Evolutionary conservation across 352 stramenopile species (phyloP), one percentile per base, ranked within the genome.

Genomic region (Globisporangium recalcitrans): DNA sequence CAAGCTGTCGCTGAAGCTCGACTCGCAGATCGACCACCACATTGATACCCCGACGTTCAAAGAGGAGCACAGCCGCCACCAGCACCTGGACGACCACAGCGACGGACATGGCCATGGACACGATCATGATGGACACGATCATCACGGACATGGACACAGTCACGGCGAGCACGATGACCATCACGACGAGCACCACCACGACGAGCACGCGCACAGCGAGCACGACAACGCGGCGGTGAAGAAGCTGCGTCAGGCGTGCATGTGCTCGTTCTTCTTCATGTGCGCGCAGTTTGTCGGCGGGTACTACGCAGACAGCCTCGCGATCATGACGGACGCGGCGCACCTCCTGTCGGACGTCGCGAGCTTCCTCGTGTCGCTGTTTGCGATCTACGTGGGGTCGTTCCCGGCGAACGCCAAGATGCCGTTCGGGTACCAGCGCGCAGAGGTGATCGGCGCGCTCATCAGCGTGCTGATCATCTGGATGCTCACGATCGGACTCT

Each of bases 381-480:
- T 93, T 55, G 85, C 85, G 58, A 87, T 94, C 68, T 91, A 89
- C 61, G 68, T 91, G 27, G 78, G 71, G 14, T 69, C 84, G 26
- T 71, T 82, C 2, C 73, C 85, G 1, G 73, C 82, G 10, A 80
- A 73, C 1, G 75, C 81, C 8, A 59, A 54, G 26, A 88, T 96
- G 73, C 97, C 95, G 0, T 99, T 97, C 74, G 97, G 97, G n/a
- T 97, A 97, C 60, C 89, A 98, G 62, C 84, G 97, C 49, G 96
- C 93, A 1, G 97, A 99, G 71, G 95, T 98, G 13, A 77, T 99
- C 4, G 96, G 95, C 9, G 97, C 97, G 24, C 67, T 99, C 4
- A 82, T 97, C 46, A 98, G 85, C 54, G 96, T 99, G 59, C 56
- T 97, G 32, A 81, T 93, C 58, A 96, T 99, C 58, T 97, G 92